Percentiles rank a stretch among this genome's conserved stretches.
Evolutionary conservation across 148 eudicot species (phyloP).

Genomic region (Cornus suecica): DNA sequence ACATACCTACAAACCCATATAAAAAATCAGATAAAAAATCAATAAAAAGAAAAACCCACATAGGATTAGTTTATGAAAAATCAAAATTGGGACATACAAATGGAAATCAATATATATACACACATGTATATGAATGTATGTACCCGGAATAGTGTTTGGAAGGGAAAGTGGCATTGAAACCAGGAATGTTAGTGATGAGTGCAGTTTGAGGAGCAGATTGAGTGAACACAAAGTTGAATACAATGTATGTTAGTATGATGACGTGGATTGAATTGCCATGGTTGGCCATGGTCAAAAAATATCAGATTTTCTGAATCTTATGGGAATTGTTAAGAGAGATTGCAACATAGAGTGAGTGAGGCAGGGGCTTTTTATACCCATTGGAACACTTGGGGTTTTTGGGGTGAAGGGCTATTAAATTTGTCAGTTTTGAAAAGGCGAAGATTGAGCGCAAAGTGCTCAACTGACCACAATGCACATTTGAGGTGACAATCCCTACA

Average conservation of each 20-base stretch:
- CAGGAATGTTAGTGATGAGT: conserved; percentile 68
- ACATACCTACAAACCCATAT: conserved; percentile 56
- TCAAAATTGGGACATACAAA: background rate
- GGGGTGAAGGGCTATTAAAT: too few species aligned
- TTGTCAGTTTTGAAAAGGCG: too few species aligned
- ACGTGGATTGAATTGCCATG: background rate
- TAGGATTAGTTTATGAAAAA: background rate
- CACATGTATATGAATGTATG: too few species aligned
- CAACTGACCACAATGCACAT: too few species aligned
- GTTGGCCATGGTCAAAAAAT: conserved; percentile 14
- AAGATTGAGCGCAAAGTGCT: too few species aligned
- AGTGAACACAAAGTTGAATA: conserved; percentile 11
- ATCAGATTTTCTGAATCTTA: background rate
- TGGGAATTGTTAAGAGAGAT: background rate
- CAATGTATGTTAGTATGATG: background rate
- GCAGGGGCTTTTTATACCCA: too few species aligned
- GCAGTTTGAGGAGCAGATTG: conserved; percentile 73
- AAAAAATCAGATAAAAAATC: too few species aligned
- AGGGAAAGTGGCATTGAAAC: conserved; percentile 71
- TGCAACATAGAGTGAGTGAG: too few species aligned
- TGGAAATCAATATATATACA: background rate
- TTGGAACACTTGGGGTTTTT: too few species aligned
- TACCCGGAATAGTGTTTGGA: conserved; percentile 94
- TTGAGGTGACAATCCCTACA: too few species aligned
- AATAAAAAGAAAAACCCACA: background rate